Conservation (phyloP, 1,284 basidiomycete species). For the Apiotrichum akiyoshidainum region DNA sequence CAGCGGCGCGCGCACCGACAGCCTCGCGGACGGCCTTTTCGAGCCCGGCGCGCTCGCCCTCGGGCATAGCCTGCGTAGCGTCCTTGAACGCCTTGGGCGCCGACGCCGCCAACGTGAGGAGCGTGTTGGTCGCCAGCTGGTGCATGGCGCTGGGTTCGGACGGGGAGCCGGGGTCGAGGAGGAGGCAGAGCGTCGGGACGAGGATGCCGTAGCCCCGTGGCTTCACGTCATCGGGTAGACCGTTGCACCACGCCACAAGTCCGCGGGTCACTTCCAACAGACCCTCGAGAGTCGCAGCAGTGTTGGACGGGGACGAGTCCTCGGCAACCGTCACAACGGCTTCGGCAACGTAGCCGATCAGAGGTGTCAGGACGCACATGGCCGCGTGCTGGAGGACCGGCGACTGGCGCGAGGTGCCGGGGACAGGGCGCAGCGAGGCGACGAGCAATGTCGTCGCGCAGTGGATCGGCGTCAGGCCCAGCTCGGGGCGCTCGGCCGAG, state of each 20-base stretch:
- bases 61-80: slow-evolving; percentile 68
- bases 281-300: slow-evolving; percentile 45
- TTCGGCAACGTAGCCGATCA: slow-evolving; percentile 73
- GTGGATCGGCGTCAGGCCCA: slow-evolving; percentile 79
- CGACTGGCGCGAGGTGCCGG: slow-evolving; percentile 26
- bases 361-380: slow-evolving; percentile 68
- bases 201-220: slow-evolving; percentile 70
- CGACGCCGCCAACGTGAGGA: slow-evolving; percentile 71
- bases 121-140: slow-evolving; percentile 64
- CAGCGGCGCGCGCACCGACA: slow-evolving; percentile 55
- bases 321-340: slow-evolving; percentile 62
- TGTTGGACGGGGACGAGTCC: slow-evolving; percentile 46
- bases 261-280: slow-evolving; percentile 78
- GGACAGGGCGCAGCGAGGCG: slow-evolving; percentile 51
- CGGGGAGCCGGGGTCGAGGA: slow-evolving; percentile 61
- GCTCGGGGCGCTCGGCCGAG: slow-evolving; percentile 61
- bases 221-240: slow-evolving; percentile 61
- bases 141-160: slow-evolving; percentile 57
- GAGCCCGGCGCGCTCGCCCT: slow-evolving; percentile 61
- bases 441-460: slow-evolving; percentile 77
- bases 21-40: slow-evolving; percentile 77
- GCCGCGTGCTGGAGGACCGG: slow-evolving; percentile 68
- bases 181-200: slow-evolving; percentile 71
- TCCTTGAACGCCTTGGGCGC: slow-evolving; percentile 81
- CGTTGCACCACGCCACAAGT: slow-evolving; percentile 64